phyloP scores from a whole-genome alignment of 1,139 yeast species.

The Keqinozyma sinolaborantium region DNA sequence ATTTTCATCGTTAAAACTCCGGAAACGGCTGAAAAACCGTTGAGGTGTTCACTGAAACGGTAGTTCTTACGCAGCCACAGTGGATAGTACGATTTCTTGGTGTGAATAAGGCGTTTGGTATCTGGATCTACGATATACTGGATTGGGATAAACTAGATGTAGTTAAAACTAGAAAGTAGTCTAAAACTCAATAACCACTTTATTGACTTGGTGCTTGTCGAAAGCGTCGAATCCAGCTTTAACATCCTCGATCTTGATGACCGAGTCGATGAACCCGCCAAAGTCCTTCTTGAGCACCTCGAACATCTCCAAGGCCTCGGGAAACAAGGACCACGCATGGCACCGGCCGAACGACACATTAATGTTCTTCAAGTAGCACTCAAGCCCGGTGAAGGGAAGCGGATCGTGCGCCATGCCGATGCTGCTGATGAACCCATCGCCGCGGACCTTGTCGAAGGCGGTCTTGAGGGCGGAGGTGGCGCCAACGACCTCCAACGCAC shows the following conservation, averaged over 20 bases:
- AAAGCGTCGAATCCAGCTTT: conserved; percentile 47
- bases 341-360: conserved; percentile 64
- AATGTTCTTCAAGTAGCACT: conserved; percentile 55
- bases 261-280: conserved; percentile 45
- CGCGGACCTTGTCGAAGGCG: conserved; percentile 52
- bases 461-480: conserved; percentile 45
- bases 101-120: no score
- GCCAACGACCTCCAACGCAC: conserved; percentile 59
- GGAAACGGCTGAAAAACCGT: not conserved
- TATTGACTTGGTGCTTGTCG: conserved; percentile 52
- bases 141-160: no score
- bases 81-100: no score
- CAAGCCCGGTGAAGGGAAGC: conserved; percentile 56
- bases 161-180: no score
- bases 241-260: conserved; percentile 42
- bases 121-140: no score
- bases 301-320: conserved; percentile 50
- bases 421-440: conserved; percentile 57
- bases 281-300: conserved; percentile 42
- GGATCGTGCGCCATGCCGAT: conserved; percentile 63
- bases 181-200: conserved; percentile 49
- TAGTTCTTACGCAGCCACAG: no score
- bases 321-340: conserved; percentile 57
- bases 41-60: no score
- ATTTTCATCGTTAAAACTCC: not conserved